A percentile compares a stretch with the other conserved stretches of the same genome.
phyloP scores from a whole-genome alignment of 352 stramenopile genomes.

The Phytophthora lateralis region DNA sequence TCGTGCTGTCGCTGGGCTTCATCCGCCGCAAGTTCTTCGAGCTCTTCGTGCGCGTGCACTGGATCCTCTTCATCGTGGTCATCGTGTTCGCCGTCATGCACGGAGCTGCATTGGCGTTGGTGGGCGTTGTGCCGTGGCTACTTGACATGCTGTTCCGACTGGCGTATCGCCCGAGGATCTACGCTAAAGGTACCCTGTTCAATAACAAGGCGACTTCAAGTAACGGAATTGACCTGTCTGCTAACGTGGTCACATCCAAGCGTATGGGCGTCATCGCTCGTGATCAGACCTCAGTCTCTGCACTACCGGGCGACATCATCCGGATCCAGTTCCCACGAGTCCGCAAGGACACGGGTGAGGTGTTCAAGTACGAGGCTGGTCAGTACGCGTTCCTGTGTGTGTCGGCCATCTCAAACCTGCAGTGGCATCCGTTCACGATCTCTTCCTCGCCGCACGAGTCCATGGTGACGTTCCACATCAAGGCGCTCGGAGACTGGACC shows the following conservation, averaged over 20 bases:
- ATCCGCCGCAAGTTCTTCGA: conserved; percentile 59
- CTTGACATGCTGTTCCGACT: conserved; percentile 48
- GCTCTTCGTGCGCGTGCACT: conserved; percentile 54
- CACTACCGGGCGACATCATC: conserved; percentile 32
- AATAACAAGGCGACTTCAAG: no score
- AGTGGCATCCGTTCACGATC: conserved; percentile 92
- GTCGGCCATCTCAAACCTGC: conserved; percentile 48
- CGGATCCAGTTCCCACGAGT: conserved; percentile 48
- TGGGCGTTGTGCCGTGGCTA: conserved; percentile 38
- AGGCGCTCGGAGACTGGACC: conserved; percentile 66
- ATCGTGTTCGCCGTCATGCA: conserved; percentile 51
- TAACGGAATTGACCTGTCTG: no score
- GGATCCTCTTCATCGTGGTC: conserved; percentile 54
- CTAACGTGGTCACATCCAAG: background rate
- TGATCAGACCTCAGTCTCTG: conserved; percentile 21
- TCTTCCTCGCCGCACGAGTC: conserved; percentile 70
- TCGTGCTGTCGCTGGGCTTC: conserved; percentile 36
- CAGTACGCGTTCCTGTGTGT: conserved; percentile 87
- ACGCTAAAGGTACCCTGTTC: conserved; percentile 13
- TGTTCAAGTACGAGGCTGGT: conserved; percentile 43
- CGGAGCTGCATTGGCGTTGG: conserved; percentile 32
- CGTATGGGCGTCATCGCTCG: conserved; percentile 33
- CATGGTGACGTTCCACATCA: conserved; percentile 70
- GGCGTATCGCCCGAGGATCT: conserved; percentile 26
- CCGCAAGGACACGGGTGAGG: conserved; percentile 38